These are phyloP conservation scores for Pythium pyrilobum DNA, from an alignment of 352 stramenopile species.

Conservation along the genomic window DNA sequence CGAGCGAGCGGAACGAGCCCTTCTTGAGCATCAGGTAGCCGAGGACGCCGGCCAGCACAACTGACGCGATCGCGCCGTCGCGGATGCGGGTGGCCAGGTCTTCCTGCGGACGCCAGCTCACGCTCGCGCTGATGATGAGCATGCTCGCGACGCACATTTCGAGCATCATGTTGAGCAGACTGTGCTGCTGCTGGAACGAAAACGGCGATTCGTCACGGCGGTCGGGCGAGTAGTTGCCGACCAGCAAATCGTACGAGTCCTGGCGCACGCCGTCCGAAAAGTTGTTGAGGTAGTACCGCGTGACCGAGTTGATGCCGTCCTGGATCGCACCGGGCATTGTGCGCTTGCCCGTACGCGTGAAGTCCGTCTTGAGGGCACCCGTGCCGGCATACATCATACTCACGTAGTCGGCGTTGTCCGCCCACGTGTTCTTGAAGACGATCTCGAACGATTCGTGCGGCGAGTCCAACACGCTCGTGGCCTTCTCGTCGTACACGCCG, in stretches of 20 bases:
- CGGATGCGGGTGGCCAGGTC: conserved; percentile 54
- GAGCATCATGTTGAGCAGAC: conserved; percentile 49
- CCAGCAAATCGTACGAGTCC: conserved; percentile 91
- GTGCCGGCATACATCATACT: conserved; percentile 92
- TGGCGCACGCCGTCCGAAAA: conserved; percentile 92
- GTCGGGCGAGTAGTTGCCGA: conserved; percentile 72
- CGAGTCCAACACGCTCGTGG: conserved; percentile 38
- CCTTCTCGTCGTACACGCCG: conserved; percentile 25
- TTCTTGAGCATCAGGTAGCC: conserved; percentile 81
- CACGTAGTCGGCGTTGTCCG: conserved; percentile 95
- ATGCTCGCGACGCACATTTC: conserved; percentile 44
- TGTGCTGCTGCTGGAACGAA: conserved; percentile 82
- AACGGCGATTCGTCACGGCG: conserved; percentile 78
- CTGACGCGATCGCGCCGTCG: conserved; percentile 49
- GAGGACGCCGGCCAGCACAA: conserved; percentile 40
- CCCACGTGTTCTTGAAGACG: conserved; percentile 89
- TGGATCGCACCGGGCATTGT: conserved; percentile 87
- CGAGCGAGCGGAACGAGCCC: conserved; percentile 69
- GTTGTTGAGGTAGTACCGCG: conserved; percentile 96
- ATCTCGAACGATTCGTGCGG: conserved; percentile 59
- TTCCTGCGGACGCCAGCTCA: conserved; percentile 55
- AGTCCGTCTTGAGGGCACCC: conserved; percentile 93
- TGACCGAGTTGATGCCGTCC: conserved; percentile 94
- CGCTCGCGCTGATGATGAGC: conserved; percentile 53
- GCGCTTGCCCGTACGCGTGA: conserved; percentile 92